phyloP scores from a whole-genome alignment of 257 asterid species.

The Solanum pennellii region DNA sequence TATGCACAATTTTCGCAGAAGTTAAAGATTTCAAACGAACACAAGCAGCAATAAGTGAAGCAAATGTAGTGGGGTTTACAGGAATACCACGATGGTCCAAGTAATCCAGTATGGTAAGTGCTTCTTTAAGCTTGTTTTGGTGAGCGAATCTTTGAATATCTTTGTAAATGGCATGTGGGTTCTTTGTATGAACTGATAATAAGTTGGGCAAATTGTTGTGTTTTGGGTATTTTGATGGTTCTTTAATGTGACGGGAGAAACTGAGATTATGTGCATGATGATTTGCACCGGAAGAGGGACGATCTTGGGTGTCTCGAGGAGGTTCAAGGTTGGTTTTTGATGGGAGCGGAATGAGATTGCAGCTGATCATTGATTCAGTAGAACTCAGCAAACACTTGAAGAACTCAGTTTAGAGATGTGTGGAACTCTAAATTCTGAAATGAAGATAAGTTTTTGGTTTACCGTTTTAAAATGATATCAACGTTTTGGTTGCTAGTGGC shows the following conservation, averaged over 20 bases:
- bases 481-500: background rate
- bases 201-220: constrained; percentile 37
- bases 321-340: constrained; percentile 1
- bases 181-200: constrained; percentile 44
- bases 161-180: constrained; percentile 67
- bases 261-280: background rate
- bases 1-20: constrained; percentile 53
- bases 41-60: constrained; percentile 54
- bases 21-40: constrained; percentile 34
- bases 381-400: background rate
- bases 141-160: constrained; percentile 59
- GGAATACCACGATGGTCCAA: constrained; percentile 78
- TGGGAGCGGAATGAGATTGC: constrained; percentile 17
- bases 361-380: constrained; percentile 3
- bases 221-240: constrained; percentile 12
- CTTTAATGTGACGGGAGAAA: background rate
- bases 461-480: background rate
- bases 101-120: constrained; percentile 60
- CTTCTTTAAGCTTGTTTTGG: constrained; percentile 66
- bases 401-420: background rate
- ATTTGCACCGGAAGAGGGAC: constrained; percentile 10
- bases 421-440: background rate
- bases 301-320: constrained; percentile 9
- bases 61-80: constrained; percentile 63
- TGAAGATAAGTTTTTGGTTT: background rate